Evolutionary conservation across 2,329 filamentous ascomycete species (phyloP).

Genomic region (Microcyclospora tardicrescens): DNA sequence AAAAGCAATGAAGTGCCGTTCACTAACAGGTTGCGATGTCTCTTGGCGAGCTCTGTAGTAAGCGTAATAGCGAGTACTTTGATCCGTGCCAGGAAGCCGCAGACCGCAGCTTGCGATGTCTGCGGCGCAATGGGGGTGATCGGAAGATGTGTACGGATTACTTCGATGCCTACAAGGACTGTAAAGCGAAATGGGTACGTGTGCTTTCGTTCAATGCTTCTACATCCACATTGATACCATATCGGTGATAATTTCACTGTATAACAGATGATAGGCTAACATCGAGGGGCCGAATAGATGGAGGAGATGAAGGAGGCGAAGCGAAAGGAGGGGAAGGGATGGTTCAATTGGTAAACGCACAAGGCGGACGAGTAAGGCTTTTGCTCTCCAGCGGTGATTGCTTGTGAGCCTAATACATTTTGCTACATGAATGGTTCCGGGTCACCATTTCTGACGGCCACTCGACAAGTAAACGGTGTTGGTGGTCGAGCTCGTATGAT

Average conservation of each 20-base stretch:
- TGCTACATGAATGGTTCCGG: too few relatives aligned
- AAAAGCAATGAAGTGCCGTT: background rate
- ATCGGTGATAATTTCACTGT: background rate
- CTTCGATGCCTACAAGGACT: conserved; percentile 90
- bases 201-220: background rate
- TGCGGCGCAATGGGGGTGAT: conserved; percentile 80
- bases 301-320: conserved; percentile 36
- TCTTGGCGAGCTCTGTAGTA: conserved; percentile 42
- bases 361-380: background rate
- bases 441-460: too few relatives aligned
- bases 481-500: background rate
- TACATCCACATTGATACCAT: background rate
- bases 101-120: conserved; percentile 67
- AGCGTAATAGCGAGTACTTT: conserved; percentile 77
- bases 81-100: conserved; percentile 95
- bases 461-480: too few relatives aligned
- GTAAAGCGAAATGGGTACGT: conserved; percentile 85
- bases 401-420: background rate
- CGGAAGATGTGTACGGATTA: conserved; percentile 85
- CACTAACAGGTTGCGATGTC: background rate
- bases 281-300: conserved; percentile 20
- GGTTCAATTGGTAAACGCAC: conserved; percentile 13
- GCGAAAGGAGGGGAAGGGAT: conserved; percentile 22
- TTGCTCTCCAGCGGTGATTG: background rate
- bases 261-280: background rate